Evolutionary conservation across 83 land plant genomes (phyloP), one percentile per base, ranked within the genome.

Genomic region (Picea abies): DNA sequence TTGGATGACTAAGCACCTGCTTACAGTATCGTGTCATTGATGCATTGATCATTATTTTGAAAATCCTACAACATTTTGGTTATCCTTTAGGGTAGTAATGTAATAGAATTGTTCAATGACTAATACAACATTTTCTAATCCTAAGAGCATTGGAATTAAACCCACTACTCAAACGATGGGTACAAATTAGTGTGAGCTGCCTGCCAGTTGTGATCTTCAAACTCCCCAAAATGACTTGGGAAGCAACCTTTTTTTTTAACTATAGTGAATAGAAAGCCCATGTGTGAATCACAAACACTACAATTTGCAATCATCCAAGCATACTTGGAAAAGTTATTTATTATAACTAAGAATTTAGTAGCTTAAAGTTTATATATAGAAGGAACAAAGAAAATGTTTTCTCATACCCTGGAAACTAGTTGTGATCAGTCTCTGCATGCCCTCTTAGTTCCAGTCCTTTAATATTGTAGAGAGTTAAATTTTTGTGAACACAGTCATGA

Each of bases 371-470:
- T 49, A 60, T 16, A 68, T 61, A 80, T 52, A 16, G 47, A 25
- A 63, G 20, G 37, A 71, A 47, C 39, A 25, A n/a, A 4, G 7
- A 4, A 35, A 82, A 63, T 6, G n/a, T 44, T 15, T 35, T 47
- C 0, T 37, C 88, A 41, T 88, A 97, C 99, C 99, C 98, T 44
- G 99, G 98, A 85, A 97, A 97, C 99, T 98, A 97, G 87, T 97
- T 97, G 88, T 94, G 94, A 72, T 88, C 92, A 60, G 83, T 90
- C 44, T 83, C 84, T 1, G 98, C 88, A 58, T 41, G 65, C 25
- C 97, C 98, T 25, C 11, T 35, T 44, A 92, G 88, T 29, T 86
- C 91, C 25, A 97, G 79, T 49, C 98, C 98, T 80, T 80, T 90
- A 49, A 93, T 93, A 80, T 86, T 89, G 60, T 86, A 41, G 25